These are phyloP conservation scores for Grosmannia penicillata DNA, from an alignment of 2,329 filamentous ascomycete genomes.

Conservation along the genomic window DNA sequence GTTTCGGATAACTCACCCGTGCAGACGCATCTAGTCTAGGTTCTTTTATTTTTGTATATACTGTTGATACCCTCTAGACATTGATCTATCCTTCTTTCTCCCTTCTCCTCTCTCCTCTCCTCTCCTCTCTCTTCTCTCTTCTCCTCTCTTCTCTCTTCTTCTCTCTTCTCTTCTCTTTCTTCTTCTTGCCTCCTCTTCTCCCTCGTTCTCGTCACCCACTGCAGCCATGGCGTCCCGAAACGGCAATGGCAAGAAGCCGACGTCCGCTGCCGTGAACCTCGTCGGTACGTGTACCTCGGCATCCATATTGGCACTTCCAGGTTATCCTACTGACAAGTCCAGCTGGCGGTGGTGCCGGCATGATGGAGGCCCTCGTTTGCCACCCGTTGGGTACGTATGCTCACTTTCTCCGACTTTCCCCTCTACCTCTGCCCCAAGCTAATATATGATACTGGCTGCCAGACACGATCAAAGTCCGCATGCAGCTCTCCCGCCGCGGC, in stretches of 20 bases:
- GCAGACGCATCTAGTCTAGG: not conserved
- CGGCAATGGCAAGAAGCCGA: slow-evolving; percentile 45
- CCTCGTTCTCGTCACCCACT: not conserved
- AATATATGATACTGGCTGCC: too few relatives aligned
- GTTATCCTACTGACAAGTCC: not conserved
- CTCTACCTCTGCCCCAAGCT: too few relatives aligned
- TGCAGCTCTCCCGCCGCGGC: slow-evolving; percentile 88
- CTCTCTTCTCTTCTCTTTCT: not conserved
- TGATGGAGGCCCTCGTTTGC: slow-evolving; percentile 97
- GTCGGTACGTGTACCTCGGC: slow-evolving; percentile 47
- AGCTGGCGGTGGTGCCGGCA: slow-evolving; percentile 94
- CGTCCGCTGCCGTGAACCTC: slow-evolving; percentile 72
- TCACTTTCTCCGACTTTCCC: slow-evolving; percentile 4
- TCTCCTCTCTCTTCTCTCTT: not conserved
- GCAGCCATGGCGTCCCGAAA: slow-evolving; percentile 25
- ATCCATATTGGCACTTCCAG: not conserved
- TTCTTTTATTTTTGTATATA: too few relatives aligned
- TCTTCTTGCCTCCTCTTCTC: not conserved
- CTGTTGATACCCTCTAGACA: not conserved
- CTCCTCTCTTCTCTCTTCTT: not conserved
- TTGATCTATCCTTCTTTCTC: not conserved
- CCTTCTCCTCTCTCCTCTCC: not conserved
- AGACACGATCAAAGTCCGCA: slow-evolving; percentile 98
- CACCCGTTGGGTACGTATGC: slow-evolving; percentile 65
- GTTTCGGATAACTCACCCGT: slow-evolving; percentile 7